Evolutionary conservation across 2,329 filamentous ascomycete species (phyloP).

Genomic region (Mycosphaerella sp.): DNA sequence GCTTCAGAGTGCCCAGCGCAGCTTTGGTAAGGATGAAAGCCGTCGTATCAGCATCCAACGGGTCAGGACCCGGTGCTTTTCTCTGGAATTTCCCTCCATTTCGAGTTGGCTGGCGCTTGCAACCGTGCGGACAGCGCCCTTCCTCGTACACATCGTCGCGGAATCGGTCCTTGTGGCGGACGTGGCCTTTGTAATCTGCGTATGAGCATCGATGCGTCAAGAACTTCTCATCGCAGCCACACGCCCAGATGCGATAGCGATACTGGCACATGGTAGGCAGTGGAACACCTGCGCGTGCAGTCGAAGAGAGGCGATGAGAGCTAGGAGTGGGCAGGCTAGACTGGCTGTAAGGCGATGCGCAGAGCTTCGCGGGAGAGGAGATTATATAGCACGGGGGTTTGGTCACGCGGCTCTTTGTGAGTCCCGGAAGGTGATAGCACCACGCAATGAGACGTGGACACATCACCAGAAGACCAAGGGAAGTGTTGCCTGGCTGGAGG

Average conservation of each 20-base stretch:
- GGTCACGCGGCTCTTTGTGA: not conserved
- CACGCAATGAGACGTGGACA: not conserved
- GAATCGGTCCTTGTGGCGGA: slow-evolving; percentile 9
- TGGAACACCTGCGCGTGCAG: not conserved
- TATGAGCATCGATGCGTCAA: slow-evolving; percentile 7
- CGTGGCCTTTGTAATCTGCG: slow-evolving; percentile 7
- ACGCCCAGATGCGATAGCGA: slow-evolving; percentile 10
- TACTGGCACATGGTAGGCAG: slow-evolving; percentile 9
- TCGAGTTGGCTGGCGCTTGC: slow-evolving; percentile 3
- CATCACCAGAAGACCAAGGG: not conserved
- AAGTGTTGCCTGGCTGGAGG: not conserved
- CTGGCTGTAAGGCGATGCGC: too few species aligned
- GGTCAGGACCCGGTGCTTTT: not conserved
- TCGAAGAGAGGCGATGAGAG: not conserved
- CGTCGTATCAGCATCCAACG: slow-evolving; percentile 1
- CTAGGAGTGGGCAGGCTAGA: not conserved
- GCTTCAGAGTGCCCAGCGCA: slow-evolving; percentile 1
- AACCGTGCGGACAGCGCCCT: slow-evolving; percentile 4
- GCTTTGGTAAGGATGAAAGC: not conserved
- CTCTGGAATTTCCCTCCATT: slow-evolving; percentile 3
- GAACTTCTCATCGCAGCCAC: slow-evolving; percentile 12
- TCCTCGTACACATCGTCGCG: slow-evolving; percentile 4
- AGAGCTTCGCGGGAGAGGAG: not conserved
- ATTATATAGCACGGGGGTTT: not conserved
- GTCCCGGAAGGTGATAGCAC: not conserved